phyloP scores from a whole-genome alignment of 2,329 filamentous ascomycete genomes.

The Gnomoniopsis sp. region DNA sequence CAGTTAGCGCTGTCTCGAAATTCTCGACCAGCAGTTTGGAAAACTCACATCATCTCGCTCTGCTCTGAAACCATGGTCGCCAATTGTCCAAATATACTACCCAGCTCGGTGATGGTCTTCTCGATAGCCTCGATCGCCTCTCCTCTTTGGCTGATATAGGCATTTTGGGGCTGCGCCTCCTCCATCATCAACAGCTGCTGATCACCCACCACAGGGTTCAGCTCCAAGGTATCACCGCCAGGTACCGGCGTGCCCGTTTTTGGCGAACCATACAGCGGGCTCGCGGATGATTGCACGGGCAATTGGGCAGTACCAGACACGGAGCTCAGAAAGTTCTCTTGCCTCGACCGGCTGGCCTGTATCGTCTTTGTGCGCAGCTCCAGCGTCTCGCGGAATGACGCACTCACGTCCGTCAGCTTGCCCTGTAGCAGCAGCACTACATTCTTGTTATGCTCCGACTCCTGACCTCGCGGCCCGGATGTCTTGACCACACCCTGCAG shows the following conservation, averaged over 20 bases:
- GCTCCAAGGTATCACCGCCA: conserved; percentile 71
- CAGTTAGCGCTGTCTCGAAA: background rate
- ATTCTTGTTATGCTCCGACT: conserved; percentile 97
- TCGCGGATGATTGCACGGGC: conserved; percentile 70
- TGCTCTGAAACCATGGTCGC: conserved; percentile 97
- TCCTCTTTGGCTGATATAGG: conserved; percentile 88
- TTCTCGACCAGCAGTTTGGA: background rate
- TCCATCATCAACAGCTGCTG: conserved; percentile 92
- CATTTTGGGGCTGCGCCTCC: conserved; percentile 79
- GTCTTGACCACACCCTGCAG: conserved; percentile 67
- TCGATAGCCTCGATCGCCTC: conserved; percentile 97
- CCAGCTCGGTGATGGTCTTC: conserved; percentile 88
- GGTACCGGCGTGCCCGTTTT: conserved; percentile 64
- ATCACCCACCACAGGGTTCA: conserved; percentile 79
- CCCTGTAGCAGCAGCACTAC: conserved; percentile 89
- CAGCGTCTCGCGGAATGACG: conserved; percentile 95
- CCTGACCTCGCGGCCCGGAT: conserved; percentile 68
- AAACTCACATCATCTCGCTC: conserved; percentile 75
- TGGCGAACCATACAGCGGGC: conserved; percentile 81
- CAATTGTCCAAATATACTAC: conserved; percentile 87
- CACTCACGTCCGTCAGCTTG: conserved; percentile 86
- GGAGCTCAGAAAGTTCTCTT: conserved; percentile 93
- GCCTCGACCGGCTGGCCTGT: conserved; percentile 84
- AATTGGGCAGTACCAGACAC: conserved; percentile 74
- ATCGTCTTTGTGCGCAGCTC: conserved; percentile 98